Evolutionary conservation across 2,329 filamentous ascomycete genomes (phyloP).

Genomic region (Scedosporium minutisporum): DNA sequence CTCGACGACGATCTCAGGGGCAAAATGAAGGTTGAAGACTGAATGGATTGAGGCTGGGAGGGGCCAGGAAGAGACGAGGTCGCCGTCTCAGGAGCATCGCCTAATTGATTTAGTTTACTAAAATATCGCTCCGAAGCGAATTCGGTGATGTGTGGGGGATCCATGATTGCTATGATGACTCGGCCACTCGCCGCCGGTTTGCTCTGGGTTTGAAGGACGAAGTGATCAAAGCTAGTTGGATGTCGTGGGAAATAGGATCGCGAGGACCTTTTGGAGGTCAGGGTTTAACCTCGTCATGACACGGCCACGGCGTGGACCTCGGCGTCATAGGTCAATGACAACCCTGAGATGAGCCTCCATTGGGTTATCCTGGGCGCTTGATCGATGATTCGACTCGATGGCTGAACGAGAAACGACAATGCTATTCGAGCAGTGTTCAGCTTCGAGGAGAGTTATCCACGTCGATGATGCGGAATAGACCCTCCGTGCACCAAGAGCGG

Average conservation of each 20-base stretch:
- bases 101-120: constrained; percentile 48
- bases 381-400: neutral
- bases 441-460: too few species aligned
- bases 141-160: constrained; percentile 54
- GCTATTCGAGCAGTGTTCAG: too few species aligned
- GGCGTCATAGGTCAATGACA: neutral
- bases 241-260: neutral
- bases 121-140: constrained; percentile 58
- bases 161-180: constrained; percentile 31
- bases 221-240: neutral
- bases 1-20: constrained; percentile 36
- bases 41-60: constrained; percentile 11
- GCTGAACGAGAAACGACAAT: too few species aligned
- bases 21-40: constrained; percentile 36
- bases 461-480: too few species aligned
- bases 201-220: neutral
- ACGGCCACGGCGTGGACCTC: neutral
- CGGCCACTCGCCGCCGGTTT: neutral
- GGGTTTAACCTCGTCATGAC: neutral
- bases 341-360: neutral
- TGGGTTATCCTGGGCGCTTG: neutral
- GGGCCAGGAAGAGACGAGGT: constrained; percentile 14
- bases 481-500: too few species aligned
- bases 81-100: constrained; percentile 27
- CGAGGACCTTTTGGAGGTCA: neutral